Conservation (phyloP, 2,329 filamentous ascomycete genomes). For the Ophiocordyceps robertsii region DNA sequence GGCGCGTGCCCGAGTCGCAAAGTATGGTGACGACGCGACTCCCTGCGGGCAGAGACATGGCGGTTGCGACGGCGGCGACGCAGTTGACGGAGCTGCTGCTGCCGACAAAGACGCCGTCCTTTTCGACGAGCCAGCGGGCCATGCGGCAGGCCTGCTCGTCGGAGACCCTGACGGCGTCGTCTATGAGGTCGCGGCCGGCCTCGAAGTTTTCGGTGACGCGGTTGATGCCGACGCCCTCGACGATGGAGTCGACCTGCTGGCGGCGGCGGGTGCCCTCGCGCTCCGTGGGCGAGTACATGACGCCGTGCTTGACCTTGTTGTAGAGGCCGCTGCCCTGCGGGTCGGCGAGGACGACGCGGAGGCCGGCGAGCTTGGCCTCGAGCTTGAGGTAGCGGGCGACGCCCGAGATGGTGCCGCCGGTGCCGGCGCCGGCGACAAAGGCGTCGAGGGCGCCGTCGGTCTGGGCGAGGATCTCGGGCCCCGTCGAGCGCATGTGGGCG, state of each 20-base stretch:
- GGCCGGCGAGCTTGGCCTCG: constrained; percentile 35
- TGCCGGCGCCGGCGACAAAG: constrained; percentile 88
- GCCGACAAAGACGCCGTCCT: constrained; percentile 87
- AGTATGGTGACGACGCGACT: constrained; percentile 70
- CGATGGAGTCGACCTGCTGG: constrained; percentile 87
- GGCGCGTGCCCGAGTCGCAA: constrained; percentile 71
- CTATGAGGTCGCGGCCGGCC: constrained; percentile 69
- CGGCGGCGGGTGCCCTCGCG: constrained; percentile 79
- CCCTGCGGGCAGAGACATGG: constrained; percentile 44
- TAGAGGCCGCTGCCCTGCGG: constrained; percentile 88
- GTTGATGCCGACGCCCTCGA: constrained; percentile 94
- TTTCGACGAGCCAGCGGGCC: constrained; percentile 93
- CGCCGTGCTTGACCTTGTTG: constrained; percentile 82
- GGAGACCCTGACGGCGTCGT: constrained; percentile 79
- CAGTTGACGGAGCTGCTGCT: constrained; percentile 97
- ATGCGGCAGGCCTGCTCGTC: constrained; percentile 84
- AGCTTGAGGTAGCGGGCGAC: constrained; percentile 76
- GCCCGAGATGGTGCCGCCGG: constrained; percentile 84
- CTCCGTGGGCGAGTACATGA: constrained; percentile 89
- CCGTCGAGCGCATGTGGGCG: constrained; percentile 71
- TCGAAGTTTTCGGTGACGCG: constrained; percentile 90
- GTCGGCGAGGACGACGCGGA: constrained; percentile 75
- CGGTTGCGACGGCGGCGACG: constrained; percentile 60
- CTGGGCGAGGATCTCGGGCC: constrained; percentile 79
- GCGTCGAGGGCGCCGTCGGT: constrained; percentile 63